Conservation (phyloP, 768 basidiomycete species). For the Megacollybia marginata region DNA sequence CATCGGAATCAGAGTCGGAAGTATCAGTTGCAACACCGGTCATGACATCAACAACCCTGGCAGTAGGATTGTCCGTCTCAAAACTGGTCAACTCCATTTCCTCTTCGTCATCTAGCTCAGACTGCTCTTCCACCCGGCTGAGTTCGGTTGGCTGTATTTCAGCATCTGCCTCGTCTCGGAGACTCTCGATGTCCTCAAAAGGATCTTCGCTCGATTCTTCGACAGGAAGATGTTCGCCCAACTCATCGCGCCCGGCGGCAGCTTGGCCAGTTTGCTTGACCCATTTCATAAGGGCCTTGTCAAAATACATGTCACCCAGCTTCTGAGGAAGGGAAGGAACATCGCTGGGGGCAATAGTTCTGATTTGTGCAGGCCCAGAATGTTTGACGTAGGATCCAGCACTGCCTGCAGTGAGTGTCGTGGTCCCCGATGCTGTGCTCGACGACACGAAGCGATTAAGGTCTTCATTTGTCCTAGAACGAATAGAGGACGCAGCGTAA, state of each 20-base stretch:
- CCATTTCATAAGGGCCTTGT: constrained; percentile 81
- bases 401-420: constrained; percentile 64
- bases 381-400: constrained; percentile 83
- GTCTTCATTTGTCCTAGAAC: constrained; percentile 54
- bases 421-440: constrained; percentile 71
- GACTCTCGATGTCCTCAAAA: constrained; percentile 86
- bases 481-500: constrained; percentile 47
- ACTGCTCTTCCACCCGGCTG: constrained; percentile 41
- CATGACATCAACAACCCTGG: constrained; percentile 44
- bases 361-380: constrained; percentile 68
- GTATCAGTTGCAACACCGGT: constrained; percentile 40
- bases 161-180: constrained; percentile 46
- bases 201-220: constrained; percentile 74
- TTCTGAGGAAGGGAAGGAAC: constrained; percentile 67
- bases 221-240: constrained; percentile 23
- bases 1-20: constrained; percentile 41
- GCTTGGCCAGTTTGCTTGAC: constrained; percentile 49
- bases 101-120: constrained; percentile 54
- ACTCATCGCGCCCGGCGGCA: constrained; percentile 14
- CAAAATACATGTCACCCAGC: constrained; percentile 85
- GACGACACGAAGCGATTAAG: constrained; percentile 87
- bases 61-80: constrained; percentile 57
- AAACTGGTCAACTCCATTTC: constrained; percentile 67
- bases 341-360: constrained; percentile 76
- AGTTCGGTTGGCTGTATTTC: constrained; percentile 22